phyloP scores from a whole-genome alignment of 2,329 filamentous ascomycete genomes.

The Xylaria sp. region DNA sequence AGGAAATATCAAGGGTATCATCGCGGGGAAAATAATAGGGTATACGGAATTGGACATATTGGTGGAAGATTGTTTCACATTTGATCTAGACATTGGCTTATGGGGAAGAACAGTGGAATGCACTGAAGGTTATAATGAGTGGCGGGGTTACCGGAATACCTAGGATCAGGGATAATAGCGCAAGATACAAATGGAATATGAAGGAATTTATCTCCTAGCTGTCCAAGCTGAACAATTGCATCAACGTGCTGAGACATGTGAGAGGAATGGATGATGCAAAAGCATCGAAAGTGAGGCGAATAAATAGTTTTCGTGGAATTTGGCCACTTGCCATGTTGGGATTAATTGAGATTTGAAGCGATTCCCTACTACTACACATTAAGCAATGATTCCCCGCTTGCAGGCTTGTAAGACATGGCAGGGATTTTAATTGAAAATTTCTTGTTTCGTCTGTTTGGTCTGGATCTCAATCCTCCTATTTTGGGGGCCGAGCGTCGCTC shows the following conservation, averaged over 20 bases:
- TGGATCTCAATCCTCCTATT: slow-evolving; percentile 1
- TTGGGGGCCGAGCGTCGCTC: slow-evolving; percentile 14
- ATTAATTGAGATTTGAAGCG: neutral
- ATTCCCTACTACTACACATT: slow-evolving; percentile 1
- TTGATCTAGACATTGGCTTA: neutral
- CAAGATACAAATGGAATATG: slow-evolving; percentile 1
- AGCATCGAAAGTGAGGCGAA: slow-evolving; percentile 22
- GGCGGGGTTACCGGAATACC: neutral
- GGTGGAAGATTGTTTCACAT: neutral
- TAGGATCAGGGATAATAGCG: neutral
- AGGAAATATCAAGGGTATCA: no score
- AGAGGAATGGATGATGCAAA: slow-evolving; percentile 2
- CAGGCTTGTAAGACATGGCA: slow-evolving; percentile 3
- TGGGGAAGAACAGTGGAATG: neutral
- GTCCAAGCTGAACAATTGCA: neutral
- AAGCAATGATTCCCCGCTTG: no score
- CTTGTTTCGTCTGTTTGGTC: slow-evolving; percentile 1
- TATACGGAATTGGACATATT: neutral
- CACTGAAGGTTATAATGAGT: neutral
- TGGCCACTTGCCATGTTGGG: slow-evolving; percentile 10
- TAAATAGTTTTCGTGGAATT: neutral
- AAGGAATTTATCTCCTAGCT: neutral
- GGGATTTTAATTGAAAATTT: slow-evolving; percentile 27
- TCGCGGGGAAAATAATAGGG: neutral
- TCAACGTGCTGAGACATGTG: neutral